Evolutionary conservation across 2,329 filamentous ascomycete species (phyloP).

Genomic region (Lachnellula cervina): DNA sequence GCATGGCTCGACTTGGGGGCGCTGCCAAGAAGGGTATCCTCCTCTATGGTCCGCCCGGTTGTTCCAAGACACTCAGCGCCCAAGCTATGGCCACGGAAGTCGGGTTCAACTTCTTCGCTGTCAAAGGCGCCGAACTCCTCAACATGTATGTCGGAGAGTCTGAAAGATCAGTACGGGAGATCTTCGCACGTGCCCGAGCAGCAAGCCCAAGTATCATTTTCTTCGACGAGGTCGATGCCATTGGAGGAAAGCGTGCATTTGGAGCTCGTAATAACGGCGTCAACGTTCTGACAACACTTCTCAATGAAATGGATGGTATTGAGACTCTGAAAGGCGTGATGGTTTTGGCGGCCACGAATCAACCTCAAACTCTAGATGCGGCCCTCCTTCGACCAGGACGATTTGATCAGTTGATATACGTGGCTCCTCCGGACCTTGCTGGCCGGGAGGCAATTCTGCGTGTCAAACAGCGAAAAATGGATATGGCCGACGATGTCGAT

Average conservation of each 20-base stretch:
- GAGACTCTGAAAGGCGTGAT: conserved; percentile 78
- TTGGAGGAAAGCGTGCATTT: conserved; percentile 48
- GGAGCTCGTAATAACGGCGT: conserved; percentile 50
- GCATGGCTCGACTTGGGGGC: conserved; percentile 45
- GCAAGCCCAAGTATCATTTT: conserved; percentile 91
- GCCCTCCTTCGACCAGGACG: conserved; percentile 81
- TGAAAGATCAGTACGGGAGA: conserved; percentile 76
- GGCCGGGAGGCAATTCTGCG: conserved; percentile 73
- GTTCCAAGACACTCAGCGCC: conserved; percentile 88
- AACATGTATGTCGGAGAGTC: conserved; percentile 98
- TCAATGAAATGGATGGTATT: conserved; percentile 96
- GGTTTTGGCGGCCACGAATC: conserved; percentile 87
- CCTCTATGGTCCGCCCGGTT: conserved; percentile 88
- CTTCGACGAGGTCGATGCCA: conserved; percentile 93
- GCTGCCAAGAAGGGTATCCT: conserved; percentile 75
- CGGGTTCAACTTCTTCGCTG: conserved; percentile 86
- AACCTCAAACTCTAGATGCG: conserved; percentile 78
- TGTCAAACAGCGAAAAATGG: conserved; percentile 59
- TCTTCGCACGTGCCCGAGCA: conserved; percentile 81
- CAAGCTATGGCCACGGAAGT: conserved; percentile 89
- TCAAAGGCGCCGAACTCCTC: conserved; percentile 88
- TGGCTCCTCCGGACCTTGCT: conserved; percentile 69
- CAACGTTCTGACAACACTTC: conserved; percentile 81
- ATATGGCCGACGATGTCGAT: conserved; percentile 60
- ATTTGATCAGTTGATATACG: conserved; percentile 80